Evolutionary conservation across 441 rosid species (phyloP).

Genomic region (Hura crepitans): DNA sequence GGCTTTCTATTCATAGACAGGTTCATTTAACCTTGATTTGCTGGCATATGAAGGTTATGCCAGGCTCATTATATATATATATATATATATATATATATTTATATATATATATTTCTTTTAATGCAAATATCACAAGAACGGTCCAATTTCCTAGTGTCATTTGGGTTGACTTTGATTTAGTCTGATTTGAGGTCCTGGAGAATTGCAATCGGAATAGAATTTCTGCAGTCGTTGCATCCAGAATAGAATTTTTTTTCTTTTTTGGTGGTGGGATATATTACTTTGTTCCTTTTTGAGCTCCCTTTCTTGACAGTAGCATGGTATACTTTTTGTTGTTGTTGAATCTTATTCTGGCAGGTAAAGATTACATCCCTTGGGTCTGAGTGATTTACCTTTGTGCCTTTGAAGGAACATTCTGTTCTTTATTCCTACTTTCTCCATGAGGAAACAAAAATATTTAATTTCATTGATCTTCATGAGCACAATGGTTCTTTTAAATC

Average conservation of each 20-base stretch:
- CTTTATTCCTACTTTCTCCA: no score
- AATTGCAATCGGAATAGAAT: slow-evolving; percentile 2
- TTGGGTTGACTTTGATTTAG: slow-evolving; percentile 27
- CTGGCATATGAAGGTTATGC: slow-evolving; percentile 11
- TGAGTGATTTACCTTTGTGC: neutral
- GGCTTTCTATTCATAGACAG: neutral
- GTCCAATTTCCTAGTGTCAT: neutral
- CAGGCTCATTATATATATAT: neutral
- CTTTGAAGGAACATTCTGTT: no score
- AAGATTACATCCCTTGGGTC: neutral
- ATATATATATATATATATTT: no score
- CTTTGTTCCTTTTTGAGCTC: neutral
- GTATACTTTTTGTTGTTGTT: neutral
- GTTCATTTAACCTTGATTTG: slow-evolving; percentile 21
- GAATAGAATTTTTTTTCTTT: neutral
- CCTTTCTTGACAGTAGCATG: neutral
- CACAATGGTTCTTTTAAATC: neutral
- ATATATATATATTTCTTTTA: neutral
- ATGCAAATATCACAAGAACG: neutral
- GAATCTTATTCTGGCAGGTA: neutral
- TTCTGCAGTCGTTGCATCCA: neutral
- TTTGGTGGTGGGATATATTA: neutral
- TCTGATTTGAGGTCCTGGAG: slow-evolving; percentile 13
- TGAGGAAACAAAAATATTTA: no score
- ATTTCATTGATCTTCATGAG: neutral